Conservation (phyloP, 2,329 filamentous ascomycete species). For the Sphaerulina populicola region DNA sequence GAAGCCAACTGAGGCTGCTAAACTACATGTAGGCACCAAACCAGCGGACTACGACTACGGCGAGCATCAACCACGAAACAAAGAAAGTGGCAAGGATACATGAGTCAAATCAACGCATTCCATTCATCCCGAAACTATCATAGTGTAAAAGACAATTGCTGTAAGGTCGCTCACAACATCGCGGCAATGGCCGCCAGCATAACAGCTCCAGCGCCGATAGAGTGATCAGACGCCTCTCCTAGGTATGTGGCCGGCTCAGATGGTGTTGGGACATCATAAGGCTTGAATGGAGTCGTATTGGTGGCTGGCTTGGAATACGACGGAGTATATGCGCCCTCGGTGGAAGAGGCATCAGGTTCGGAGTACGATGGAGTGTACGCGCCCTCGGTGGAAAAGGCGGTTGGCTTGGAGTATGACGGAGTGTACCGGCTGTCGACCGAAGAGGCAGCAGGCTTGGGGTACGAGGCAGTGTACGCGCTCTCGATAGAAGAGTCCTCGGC, state of each 20-base stretch:
- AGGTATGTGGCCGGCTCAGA: background rate
- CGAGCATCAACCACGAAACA: background rate
- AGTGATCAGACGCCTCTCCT: background rate
- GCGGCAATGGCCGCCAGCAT: background rate
- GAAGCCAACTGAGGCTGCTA: background rate
- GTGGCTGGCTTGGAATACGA: background rate
- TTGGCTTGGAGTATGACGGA: background rate
- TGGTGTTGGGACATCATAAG: background rate
- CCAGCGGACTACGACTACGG: background rate
- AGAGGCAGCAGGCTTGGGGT: background rate
- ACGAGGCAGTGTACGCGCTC: background rate
- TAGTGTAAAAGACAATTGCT: background rate
- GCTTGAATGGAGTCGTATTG: background rate
- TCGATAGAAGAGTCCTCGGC: background rate
- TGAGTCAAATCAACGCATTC: background rate
- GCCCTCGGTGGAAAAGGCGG: background rate
- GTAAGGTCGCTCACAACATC: slow-evolving; percentile 2
- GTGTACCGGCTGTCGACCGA: background rate
- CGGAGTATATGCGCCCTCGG: background rate
- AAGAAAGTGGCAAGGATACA: background rate
- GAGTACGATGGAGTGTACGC: background rate
- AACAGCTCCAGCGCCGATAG: slow-evolving; percentile 1
- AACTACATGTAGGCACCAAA: background rate
- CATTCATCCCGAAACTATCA: background rate
- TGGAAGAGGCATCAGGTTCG: background rate